Conservation (phyloP, 345 rosid species). For the Populus simonii region DNA sequence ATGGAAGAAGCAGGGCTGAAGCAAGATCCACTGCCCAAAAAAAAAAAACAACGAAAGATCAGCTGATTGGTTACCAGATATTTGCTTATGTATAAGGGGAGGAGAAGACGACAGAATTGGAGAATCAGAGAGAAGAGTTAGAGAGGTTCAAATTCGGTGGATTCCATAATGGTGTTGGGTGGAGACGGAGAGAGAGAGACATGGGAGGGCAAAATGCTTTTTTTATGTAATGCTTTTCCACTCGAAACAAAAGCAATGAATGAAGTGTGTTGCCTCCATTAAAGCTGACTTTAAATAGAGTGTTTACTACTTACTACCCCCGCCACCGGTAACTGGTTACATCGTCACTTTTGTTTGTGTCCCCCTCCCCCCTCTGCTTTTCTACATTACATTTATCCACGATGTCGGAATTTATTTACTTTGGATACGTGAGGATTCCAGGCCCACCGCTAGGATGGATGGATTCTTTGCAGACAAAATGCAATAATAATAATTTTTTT, state of each 20-base stretch:
- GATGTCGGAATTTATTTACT: background rate
- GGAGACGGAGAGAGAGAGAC: background rate
- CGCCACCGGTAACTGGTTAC: conserved; percentile 28
- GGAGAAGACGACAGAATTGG: background rate
- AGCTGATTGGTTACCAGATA: no score
- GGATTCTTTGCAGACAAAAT: background rate
- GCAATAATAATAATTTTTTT: background rate
- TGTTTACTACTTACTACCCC: conserved; percentile 8
- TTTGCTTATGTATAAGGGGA: no score
- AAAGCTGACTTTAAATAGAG: background rate
- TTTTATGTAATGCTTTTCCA: conserved; percentile 5
- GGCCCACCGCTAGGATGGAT: conserved; percentile 2
- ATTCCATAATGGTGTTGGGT: conserved; percentile 32
- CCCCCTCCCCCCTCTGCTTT: background rate
- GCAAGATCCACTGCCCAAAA: background rate
- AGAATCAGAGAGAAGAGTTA: conserved; percentile 15
- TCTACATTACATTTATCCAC: background rate
- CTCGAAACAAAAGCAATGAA: background rate
- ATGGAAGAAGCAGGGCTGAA: background rate
- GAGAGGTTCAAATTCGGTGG: conserved; percentile 39
- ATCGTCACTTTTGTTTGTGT: background rate
- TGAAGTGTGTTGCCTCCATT: background rate
- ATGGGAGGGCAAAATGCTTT: background rate
- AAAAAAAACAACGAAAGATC: background rate
- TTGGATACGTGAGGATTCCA: conserved; percentile 5